Conservation (phyloP, 192 early-diverging fungal species). For the Coemansia reversa region DNA sequence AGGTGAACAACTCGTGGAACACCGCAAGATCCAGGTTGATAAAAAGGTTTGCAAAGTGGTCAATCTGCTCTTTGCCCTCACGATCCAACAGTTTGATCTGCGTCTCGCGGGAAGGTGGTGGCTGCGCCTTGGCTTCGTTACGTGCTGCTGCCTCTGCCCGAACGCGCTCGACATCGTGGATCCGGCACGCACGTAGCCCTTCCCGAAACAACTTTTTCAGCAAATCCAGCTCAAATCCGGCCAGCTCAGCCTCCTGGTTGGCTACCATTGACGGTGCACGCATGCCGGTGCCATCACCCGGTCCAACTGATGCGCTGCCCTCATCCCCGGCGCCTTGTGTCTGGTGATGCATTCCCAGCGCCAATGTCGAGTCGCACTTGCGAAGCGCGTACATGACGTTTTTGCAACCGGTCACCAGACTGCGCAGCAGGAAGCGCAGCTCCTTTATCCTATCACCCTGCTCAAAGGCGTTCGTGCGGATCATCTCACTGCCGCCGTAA, state of each 20-base stretch:
- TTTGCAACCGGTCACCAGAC: conserved; percentile 85
- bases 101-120: conserved; percentile 25
- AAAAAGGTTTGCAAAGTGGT: conserved; percentile 86
- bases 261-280: conserved; percentile 16
- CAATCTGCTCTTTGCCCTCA: conserved; percentile 90
- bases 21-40: conserved; percentile 79
- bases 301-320: background rate
- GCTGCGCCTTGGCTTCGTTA: conserved; percentile 1
- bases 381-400: conserved; percentile 73
- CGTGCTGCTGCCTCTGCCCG: conserved; percentile 14
- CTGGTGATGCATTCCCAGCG: conserved; percentile 35
- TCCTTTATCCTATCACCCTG: conserved; percentile 58
- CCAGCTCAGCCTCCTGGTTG: conserved; percentile 39
- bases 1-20: conserved; percentile 94
- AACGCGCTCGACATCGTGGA: conserved; percentile 44
- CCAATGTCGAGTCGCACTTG: conserved; percentile 65
- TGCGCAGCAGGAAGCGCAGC: conserved; percentile 84
- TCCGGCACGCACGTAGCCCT: conserved; percentile 49
- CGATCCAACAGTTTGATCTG: conserved; percentile 68
- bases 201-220: conserved; percentile 45
- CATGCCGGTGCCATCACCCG: background rate
- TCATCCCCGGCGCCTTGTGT: conserved; percentile 3
- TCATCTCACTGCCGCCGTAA: conserved; percentile 38
- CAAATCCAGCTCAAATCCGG: conserved; percentile 52
- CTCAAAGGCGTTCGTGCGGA: conserved; percentile 51